These are phyloP conservation scores for Saccharomycopsis fodiens DNA, from an alignment of 805 yeast species.

Conservation along the genomic window DNA sequence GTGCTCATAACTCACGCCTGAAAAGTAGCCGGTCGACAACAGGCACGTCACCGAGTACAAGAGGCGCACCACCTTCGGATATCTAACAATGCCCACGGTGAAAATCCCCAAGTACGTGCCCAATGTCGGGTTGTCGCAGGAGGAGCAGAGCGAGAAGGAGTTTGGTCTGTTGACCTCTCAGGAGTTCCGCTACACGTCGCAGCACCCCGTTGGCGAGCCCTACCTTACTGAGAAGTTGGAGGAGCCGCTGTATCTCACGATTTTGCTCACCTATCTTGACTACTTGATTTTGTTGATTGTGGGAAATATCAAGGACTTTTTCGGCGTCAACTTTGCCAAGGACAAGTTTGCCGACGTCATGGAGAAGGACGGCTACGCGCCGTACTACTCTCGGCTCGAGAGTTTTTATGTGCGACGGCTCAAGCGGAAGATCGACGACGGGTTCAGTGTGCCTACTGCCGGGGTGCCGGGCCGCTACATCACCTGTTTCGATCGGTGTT, in stretches of 20 bases:
- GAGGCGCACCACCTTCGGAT: no score
- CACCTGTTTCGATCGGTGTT: slow-evolving; percentile 68
- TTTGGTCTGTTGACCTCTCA: slow-evolving; percentile 41
- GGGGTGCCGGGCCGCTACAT: slow-evolving; percentile 96
- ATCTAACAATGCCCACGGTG: background rate
- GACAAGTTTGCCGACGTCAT: slow-evolving; percentile 56
- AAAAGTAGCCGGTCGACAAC: background rate
- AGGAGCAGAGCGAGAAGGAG: slow-evolving; percentile 39
- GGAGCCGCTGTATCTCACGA: slow-evolving; percentile 79
- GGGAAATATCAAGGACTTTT: slow-evolving; percentile 87
- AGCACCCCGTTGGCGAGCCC: slow-evolving; percentile 36
- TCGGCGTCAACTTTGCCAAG: slow-evolving; percentile 69
- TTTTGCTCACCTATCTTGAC: slow-evolving; percentile 76
- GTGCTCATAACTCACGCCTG: no score
- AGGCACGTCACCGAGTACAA: background rate
- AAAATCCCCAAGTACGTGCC: slow-evolving; percentile 12
- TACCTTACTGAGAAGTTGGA: slow-evolving; percentile 38
- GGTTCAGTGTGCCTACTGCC: slow-evolving; percentile 92
- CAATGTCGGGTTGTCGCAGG: slow-evolving; percentile 21
- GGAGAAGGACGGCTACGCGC: slow-evolving; percentile 87
- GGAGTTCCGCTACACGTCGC: slow-evolving; percentile 41
- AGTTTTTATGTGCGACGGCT: slow-evolving; percentile 88
- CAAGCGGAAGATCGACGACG: slow-evolving; percentile 85
- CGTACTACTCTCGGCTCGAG: slow-evolving; percentile 92
- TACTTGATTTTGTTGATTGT: slow-evolving; percentile 77